Base-by-base conservation (phyloP, 352 stramenopile species). In the Blastocystis hominis region DNA sequence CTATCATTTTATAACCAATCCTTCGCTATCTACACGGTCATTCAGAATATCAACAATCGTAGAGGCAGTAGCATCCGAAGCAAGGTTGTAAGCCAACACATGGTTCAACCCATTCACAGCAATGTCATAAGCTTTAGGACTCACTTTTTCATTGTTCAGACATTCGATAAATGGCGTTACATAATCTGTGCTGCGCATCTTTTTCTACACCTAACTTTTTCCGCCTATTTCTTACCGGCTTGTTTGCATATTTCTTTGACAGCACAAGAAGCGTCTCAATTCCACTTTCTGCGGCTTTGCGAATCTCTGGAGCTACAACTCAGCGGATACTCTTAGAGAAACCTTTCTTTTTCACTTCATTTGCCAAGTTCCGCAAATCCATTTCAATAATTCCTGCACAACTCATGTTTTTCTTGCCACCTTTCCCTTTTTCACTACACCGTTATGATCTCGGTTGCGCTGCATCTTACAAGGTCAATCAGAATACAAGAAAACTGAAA, bases 151-250 rank as follows among this genome's bases (percentile, higher is more conserved):
- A 36, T 75, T 47, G 42, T 75, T 75, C 63, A 75, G 47, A 75
- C 63, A 75, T 13, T 75, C 63, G 34, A 75, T 75, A n/a, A 75
- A 75, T 6, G 63, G 63, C 7, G 63, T 75, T 10, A 75, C 63
- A 47, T 75, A 75, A 2, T 75, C 63, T 75, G 63, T 75, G n/a
- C 63, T 75, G 36, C 63, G 34, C 63, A 75, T 75, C 63, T 75
- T 75, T 36, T 75, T 75, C 63, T 75, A 75, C 63, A 75, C 15
- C 7, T 50, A 13, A 75, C 34, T 0, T 7, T 7, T 30, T 50
- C 10, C 63, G 34, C 13, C 34, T 30, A 75, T 47, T 5, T 0
- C 2, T 30, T 30, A 75, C 63, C 13, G 34, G 15, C 7, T 75
- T 75, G 13, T 20, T 54, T 4, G 63, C 24, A 40, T 75, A 36